Evolutionary conservation across 2,329 filamentous ascomycete species (phyloP).

Genomic region (Epichloe gansuensis): DNA sequence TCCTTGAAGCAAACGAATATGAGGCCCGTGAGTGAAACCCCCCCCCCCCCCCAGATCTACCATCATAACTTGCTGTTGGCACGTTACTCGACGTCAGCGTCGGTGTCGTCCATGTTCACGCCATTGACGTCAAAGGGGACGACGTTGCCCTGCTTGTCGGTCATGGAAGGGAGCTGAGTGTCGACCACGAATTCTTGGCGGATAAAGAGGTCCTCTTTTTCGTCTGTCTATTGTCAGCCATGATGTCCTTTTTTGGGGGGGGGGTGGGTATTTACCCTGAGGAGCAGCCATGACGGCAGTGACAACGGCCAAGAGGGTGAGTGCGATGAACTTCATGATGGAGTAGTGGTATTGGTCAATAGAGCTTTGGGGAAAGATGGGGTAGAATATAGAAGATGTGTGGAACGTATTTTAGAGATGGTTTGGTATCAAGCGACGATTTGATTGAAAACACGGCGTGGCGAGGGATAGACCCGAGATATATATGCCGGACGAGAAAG

Average conservation of each 20-base stretch:
- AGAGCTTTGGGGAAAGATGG: neutral
- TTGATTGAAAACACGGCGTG: too few relatives aligned
- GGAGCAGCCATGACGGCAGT: constrained; percentile 31
- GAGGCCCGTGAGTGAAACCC: too few relatives aligned
- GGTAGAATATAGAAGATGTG: too few relatives aligned
- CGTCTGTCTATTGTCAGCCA: neutral
- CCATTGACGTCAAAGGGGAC: constrained; percentile 29
- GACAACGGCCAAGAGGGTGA: constrained; percentile 34
- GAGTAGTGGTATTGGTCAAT: neutral
- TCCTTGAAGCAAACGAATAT: too few relatives aligned
- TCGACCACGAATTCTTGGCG: constrained; percentile 8
- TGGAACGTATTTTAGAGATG: too few relatives aligned
- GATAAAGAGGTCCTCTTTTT: neutral
- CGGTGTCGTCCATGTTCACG: constrained; percentile 27
- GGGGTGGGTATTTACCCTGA: constrained; percentile 13
- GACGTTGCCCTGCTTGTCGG: constrained; percentile 30
- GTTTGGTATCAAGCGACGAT: too few relatives aligned
- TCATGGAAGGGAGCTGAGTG: constrained; percentile 31
- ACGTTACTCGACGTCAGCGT: too few relatives aligned
- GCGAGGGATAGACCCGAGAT: neutral
- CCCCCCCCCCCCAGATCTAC: too few relatives aligned
- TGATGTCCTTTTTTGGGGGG: too few relatives aligned
- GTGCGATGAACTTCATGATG: constrained; percentile 41
- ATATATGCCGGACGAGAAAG: neutral
- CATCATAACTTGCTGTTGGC: too few relatives aligned